Percentiles rank a stretch among this genome's conserved stretches.
Evolutionary conservation across 768 basidiomycete species (phyloP).

Genomic region (Mycena galopus): DNA sequence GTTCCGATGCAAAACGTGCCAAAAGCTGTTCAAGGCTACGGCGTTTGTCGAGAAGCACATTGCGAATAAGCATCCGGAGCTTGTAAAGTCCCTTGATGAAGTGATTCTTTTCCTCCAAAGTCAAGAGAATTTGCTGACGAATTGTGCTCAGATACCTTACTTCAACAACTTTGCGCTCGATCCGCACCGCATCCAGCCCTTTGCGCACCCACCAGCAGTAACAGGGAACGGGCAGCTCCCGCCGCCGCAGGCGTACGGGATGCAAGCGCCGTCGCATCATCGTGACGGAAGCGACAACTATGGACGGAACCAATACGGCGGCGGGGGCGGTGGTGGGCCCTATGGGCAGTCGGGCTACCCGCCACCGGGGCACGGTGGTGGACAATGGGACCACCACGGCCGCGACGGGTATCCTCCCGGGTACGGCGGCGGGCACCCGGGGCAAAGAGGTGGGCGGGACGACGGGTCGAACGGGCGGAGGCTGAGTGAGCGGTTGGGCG

Average conservation of each 20-base stretch:
- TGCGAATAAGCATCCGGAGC: slow-evolving; percentile 91
- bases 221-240: slow-evolving; percentile 78
- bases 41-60: slow-evolving; percentile 99
- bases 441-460: slow-evolving; percentile 62
- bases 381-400: slow-evolving; percentile 57
- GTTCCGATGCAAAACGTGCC: slow-evolving; percentile 96
- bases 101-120: slow-evolving; percentile 57
- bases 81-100: slow-evolving; percentile 87
- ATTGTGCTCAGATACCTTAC: slow-evolving; percentile 73
- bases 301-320: slow-evolving; percentile 50
- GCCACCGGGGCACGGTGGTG: slow-evolving; percentile 41
- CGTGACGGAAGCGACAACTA: slow-evolving; percentile 51
- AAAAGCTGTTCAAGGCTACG: slow-evolving; percentile 97
- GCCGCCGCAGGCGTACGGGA: slow-evolving; percentile 88
- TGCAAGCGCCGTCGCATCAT: slow-evolving; percentile 71
- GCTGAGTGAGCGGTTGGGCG: slow-evolving; percentile 86
- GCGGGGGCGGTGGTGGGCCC: slow-evolving; percentile 19
- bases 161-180: slow-evolving; percentile 98
- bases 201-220: slow-evolving; percentile 80
- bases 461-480: slow-evolving; percentile 71
- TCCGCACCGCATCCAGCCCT: slow-evolving; percentile 91
- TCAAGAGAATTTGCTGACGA: slow-evolving; percentile 26
- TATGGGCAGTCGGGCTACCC: slow-evolving; percentile 54
- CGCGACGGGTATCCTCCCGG: slow-evolving; percentile 52
- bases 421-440: slow-evolving; percentile 39